phyloP scores from a whole-genome alignment of 2,329 filamentous ascomycete species.

The Aspergillus terreus region DNA sequence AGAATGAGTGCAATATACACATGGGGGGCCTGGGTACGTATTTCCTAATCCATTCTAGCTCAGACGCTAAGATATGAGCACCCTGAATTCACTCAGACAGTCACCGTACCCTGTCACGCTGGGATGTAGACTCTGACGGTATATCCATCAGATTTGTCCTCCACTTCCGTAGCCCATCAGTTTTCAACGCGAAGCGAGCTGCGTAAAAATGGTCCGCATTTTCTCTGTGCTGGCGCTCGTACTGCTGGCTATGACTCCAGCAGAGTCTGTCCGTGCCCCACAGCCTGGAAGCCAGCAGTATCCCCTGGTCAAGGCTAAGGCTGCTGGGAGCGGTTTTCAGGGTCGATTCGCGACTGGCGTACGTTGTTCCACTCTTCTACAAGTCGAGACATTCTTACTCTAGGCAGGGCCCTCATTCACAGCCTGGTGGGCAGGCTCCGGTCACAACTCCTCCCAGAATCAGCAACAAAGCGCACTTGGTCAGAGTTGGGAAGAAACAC shows the following conservation, averaged over 20 bases:
- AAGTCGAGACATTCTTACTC: neutral
- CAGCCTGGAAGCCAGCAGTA: neutral
- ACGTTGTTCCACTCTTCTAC: neutral
- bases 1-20: too few species aligned
- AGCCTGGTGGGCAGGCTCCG: neutral
- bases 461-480: neutral
- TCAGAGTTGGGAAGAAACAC: neutral
- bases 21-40: neutral
- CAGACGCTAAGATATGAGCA: neutral
- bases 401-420: neutral
- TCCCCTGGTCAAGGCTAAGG: neutral
- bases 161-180: neutral
- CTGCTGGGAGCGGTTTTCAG: neutral
- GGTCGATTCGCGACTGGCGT: neutral
- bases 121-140: too few species aligned
- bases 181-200: neutral
- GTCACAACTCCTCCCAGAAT: neutral
- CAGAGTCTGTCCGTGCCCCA: neutral
- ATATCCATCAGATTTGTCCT: neutral
- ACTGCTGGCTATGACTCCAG: neutral
- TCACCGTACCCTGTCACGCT: neutral
- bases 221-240: neutral
- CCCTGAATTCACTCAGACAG: neutral
- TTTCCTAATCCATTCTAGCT: neutral
- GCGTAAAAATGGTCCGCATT: neutral